Evolutionary conservation across 805 yeast species (phyloP), one percentile per base, ranked within the genome.

Genomic region (Saccharomyces mikatae): DNA sequence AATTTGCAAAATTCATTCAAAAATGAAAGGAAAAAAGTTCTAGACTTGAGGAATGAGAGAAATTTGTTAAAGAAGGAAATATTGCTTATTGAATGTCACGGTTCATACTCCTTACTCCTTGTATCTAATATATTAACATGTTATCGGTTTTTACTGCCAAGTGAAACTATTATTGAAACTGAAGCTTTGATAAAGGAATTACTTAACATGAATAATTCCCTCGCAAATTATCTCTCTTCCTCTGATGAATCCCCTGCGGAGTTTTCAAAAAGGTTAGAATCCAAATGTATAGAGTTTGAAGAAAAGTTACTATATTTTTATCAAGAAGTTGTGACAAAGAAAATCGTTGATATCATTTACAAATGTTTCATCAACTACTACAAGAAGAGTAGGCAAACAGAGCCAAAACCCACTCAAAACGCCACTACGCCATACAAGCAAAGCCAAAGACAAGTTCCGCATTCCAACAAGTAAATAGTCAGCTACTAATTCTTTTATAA

Each of bases 21-120:
- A 27, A 54, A 58, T 10, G 71, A 66, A 55, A 60, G 65, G 31
- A 47, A 54, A 22, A 67, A 66, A 53, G 62, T 67, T 3, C 49
- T 61, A 11, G 68, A 66, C 29, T 53, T 60, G 32, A 56, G 66
- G 17, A 60, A 58, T 13, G 60, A 59, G 30, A 55, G 53, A 6
- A 57, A 59, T 10, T 36, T 51, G 27, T 52, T 60, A 8, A 56
- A 52, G 26, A 56, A 50, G 24, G 61, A 60, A 48, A 46, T 61
- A 5, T 62, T 62, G 24, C 48, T 61, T 10, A 55, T 60, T 14
- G 63, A 60, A 21, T 56, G 62, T 41, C 63, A 59, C 51, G 62
- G 62, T 47, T 51, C 55, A 4, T 61, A 62, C 31, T 60, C 70
- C 5, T 46, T 65, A 26, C 69, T 64, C 48, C 66, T 36, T 6